These are phyloP conservation scores for Puccinia polysora DNA, from an alignment of 1,284 basidiomycete species.

Conservation along the genomic window DNA sequence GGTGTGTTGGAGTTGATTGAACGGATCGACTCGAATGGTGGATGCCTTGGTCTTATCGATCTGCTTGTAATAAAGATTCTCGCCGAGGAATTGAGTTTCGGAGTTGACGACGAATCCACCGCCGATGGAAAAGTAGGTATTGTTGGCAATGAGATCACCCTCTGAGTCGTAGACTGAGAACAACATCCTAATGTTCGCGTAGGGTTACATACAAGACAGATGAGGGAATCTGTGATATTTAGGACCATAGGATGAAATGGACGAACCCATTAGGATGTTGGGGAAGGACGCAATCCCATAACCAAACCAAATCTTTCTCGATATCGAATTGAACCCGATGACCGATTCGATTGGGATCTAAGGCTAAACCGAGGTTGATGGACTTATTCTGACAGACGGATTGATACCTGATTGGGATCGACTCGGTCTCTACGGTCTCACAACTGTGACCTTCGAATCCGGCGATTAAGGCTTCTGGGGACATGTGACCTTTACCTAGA, in stretches of 20 bases:
- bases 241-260: background rate
- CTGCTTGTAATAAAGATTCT: conserved; percentile 94
- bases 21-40: conserved; percentile 69
- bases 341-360: conserved; percentile 12
- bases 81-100: conserved; percentile 71
- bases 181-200: conserved; percentile 64
- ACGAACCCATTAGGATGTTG: conserved; percentile 52
- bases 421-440: conserved; percentile 52
- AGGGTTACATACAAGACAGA: conserved; percentile 60
- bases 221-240: conserved; percentile 1
- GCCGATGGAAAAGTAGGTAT: conserved; percentile 71
- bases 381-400: conserved; percentile 37
- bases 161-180: conserved; percentile 77
- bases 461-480: conserved; percentile 51
- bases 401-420: conserved; percentile 45
- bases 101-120: conserved; percentile 66
- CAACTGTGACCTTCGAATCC: conserved; percentile 52
- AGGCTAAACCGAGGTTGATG: conserved; percentile 29
- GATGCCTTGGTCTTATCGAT: conserved; percentile 77
- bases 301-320: conserved; percentile 85
- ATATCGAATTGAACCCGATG: conserved; percentile 64
- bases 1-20: conserved; percentile 53
- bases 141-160: conserved; percentile 83
- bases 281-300: conserved; percentile 63
- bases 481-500: conserved; percentile 51